phyloP scores from a whole-genome alignment of 768 basidiomycete species.

The Pholiota microspora region DNA sequence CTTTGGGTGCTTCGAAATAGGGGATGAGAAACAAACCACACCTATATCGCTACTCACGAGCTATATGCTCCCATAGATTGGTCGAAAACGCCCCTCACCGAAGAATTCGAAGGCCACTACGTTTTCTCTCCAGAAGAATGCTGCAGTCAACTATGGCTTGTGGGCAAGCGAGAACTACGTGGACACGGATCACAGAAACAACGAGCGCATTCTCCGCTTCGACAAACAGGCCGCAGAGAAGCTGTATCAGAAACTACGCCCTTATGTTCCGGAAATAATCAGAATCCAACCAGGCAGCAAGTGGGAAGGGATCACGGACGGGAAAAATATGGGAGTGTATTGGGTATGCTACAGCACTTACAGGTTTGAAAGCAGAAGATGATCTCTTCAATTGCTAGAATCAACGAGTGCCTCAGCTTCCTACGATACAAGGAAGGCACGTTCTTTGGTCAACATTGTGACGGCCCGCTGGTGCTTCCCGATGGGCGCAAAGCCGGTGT shows the following conservation, averaged over 20 bases:
- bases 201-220: constrained; percentile 36
- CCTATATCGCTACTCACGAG: no score
- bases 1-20: no score
- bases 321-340: constrained; percentile 33
- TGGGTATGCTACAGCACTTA: constrained; percentile 36
- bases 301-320: constrained; percentile 33
- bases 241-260: constrained; percentile 34
- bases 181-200: constrained; percentile 37
- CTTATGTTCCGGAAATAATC: constrained; percentile 36
- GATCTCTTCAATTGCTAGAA: constrained; percentile 18
- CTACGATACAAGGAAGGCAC: constrained; percentile 42
- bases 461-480: constrained; percentile 33
- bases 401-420: constrained; percentile 45
- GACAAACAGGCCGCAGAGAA: constrained; percentile 30
- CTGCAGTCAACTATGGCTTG: constrained; percentile 28
- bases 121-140: constrained; percentile 43
- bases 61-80: no score
- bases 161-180: constrained; percentile 27
- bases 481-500: constrained; percentile 37
- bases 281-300: constrained; percentile 28
- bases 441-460: constrained; percentile 40
- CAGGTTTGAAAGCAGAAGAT: no score
- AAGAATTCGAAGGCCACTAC: constrained; percentile 34
- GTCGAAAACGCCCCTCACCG: constrained; percentile 31
- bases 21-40: no score